phyloP scores from a whole-genome alignment of 1,284 basidiomycete species.

The Ganoderma meredithae region DNA sequence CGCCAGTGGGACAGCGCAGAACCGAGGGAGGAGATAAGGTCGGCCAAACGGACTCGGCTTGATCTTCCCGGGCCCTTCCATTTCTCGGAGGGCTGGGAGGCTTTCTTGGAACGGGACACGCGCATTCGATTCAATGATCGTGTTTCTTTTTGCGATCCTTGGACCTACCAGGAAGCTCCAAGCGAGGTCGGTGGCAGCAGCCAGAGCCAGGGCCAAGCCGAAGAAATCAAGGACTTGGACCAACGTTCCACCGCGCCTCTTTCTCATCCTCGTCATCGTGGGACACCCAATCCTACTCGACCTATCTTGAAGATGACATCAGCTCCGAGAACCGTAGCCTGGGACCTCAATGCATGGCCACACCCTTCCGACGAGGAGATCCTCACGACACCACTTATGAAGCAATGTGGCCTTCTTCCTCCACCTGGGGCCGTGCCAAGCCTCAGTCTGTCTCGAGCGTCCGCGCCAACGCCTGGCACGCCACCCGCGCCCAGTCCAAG shows the following conservation, averaged over 20 bases:
- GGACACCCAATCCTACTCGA: conserved; percentile 9
- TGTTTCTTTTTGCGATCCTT: not conserved
- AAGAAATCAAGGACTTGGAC: not conserved
- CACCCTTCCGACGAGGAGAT: not conserved
- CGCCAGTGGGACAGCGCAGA: conserved; percentile 17
- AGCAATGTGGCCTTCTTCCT: conserved; percentile 1
- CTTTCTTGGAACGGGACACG: not conserved
- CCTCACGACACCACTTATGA: conserved; percentile 3
- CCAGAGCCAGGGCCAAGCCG: not conserved
- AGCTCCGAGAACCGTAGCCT: conserved; percentile 27
- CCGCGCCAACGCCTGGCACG: not conserved
- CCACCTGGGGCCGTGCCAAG: not conserved
- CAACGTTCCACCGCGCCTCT: not conserved
- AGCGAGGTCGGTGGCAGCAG: not conserved
- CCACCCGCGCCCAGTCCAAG: not conserved
- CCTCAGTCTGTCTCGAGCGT: not conserved
- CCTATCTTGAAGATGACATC: conserved; percentile 26
- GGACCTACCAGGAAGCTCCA: not conserved
- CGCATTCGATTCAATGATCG: not conserved
- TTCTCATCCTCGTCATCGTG: conserved; percentile 8
- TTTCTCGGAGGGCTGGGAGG: not conserved
- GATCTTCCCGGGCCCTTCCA: not conserved
- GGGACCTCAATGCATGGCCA: conserved; percentile 22
- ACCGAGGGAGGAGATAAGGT: not conserved
- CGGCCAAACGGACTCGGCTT: not conserved